Evolutionary conservation across 1,139 yeast genomes (phyloP), one percentile per base, ranked within the genome.

Genomic region (Candida sp.): DNA sequence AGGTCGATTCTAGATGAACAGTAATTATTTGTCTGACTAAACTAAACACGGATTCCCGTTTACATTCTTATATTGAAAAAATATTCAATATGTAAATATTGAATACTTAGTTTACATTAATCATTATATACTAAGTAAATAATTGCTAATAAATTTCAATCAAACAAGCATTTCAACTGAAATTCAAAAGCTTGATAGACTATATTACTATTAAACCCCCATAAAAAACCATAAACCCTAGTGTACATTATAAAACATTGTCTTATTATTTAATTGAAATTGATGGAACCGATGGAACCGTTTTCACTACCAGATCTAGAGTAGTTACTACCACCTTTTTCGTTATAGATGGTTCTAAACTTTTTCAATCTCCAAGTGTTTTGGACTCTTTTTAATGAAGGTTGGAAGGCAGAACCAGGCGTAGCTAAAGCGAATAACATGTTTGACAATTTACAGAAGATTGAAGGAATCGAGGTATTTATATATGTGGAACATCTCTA

Each of bases 361-460:
- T 66, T 67, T 43, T 54, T 55, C 44, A 70, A 59, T 52, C 74
- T 61, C 73, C 75, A 68, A 8, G 73, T 61, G 48, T 55, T 60
- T 39, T 60, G 53, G 19, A 68, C 66, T 46, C 56, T 67, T 46
- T 57, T 64, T 38, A 68, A 49, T 11, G 73, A 64, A 11, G 75
- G 74, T 51, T 63, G 64, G 57, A 70, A 70, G 7, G 73, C 67
- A 9, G 75, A 67, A n/a, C 70, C 71, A 15, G 70, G 68, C 5
- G 70, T 66, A 40, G 70, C 60, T 49, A 70, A 61, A 32, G 73
- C 73, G 49, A 49, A 61, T 46, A 69, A 61, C 74, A 68, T 68
- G 29, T 40, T 25, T 25, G 29, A 25, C 11, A 25, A 25, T 43
- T 35, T 30, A 40, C 41, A 23, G 49, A 21, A 34, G 22, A 34